phyloP scores from a whole-genome alignment of 768 basidiomycete species.

The Lyophyllum atratum region DNA sequence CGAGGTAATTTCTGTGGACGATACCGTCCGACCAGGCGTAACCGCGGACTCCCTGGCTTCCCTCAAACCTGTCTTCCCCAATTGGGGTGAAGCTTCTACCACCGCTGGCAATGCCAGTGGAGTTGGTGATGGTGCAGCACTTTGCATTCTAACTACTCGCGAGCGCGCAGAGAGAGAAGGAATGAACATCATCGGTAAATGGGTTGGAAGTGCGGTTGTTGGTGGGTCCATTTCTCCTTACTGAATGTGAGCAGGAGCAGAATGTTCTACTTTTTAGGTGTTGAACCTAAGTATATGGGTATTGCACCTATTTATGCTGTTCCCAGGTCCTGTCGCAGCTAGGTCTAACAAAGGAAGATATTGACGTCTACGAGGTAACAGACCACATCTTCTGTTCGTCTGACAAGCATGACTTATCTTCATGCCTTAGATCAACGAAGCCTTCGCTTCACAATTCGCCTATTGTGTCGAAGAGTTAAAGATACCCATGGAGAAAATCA shows the following conservation, averaged over 20 bases:
- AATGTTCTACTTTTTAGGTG: constrained; percentile 42
- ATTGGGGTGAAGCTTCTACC: constrained; percentile 70
- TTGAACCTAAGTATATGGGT: constrained; percentile 80
- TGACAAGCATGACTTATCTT: neutral
- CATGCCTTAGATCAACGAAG: constrained; percentile 73
- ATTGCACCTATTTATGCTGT: constrained; percentile 74
- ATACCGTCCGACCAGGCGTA: constrained; percentile 86
- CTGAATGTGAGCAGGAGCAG: neutral
- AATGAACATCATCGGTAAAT: constrained; percentile 82
- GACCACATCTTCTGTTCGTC: neutral
- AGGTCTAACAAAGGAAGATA: constrained; percentile 69
- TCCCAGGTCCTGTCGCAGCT: constrained; percentile 61
- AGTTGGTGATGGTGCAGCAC: constrained; percentile 90
- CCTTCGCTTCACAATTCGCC: constrained; percentile 93
- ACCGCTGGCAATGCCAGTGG: constrained; percentile 89
- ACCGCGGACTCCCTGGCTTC: constrained; percentile 73
- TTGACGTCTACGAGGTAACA: constrained; percentile 76
- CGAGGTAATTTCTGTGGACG: constrained; percentile 67
- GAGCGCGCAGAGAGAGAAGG: constrained; percentile 50
- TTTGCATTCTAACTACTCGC: constrained; percentile 82
- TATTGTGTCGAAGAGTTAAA: constrained; percentile 83
- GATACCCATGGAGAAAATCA: constrained; percentile 79
- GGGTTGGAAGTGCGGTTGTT: constrained; percentile 73
- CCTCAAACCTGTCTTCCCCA: constrained; percentile 86
- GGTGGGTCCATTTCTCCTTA: constrained; percentile 42